Conservation (phyloP, 306 rosid species). For the Acacia acuminata region DNA sequence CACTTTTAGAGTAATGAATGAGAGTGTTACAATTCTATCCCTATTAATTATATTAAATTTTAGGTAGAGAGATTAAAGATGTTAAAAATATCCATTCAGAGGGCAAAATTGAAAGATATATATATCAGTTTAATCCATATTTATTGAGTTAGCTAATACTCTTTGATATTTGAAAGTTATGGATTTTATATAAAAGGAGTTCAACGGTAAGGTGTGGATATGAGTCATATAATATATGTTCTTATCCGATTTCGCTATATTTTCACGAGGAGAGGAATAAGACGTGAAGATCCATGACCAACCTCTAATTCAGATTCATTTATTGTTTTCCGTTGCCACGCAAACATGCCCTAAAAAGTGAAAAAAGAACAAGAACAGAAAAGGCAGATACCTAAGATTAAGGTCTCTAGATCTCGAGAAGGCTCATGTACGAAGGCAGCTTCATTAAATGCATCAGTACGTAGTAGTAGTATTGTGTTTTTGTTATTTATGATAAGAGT, state of each 20-base stretch:
- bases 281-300: slow-evolving; percentile 10
- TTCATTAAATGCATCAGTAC: slow-evolving; percentile 1
- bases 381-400: background rate
- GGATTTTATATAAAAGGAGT: too few species aligned
- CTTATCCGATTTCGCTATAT: background rate
- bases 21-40: too few species aligned
- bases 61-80: too few species aligned
- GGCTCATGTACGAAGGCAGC: background rate
- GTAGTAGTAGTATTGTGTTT: background rate
- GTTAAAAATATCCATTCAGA: too few species aligned
- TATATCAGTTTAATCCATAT: too few species aligned
- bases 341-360: background rate
- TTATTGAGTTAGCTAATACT: too few species aligned
- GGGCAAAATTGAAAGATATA: too few species aligned
- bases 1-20: too few species aligned
- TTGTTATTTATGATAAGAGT: background rate
- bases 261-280: background rate
- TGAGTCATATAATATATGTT: background rate
- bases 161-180: too few species aligned
- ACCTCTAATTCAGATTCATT: background rate
- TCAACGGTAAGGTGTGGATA: background rate
- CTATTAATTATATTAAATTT: too few species aligned
- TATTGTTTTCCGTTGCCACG: background rate
- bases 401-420: background rate
- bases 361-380: background rate